phyloP scores from a whole-genome alignment of 768 basidiomycete species.

The Boletus rubroflammeus region DNA sequence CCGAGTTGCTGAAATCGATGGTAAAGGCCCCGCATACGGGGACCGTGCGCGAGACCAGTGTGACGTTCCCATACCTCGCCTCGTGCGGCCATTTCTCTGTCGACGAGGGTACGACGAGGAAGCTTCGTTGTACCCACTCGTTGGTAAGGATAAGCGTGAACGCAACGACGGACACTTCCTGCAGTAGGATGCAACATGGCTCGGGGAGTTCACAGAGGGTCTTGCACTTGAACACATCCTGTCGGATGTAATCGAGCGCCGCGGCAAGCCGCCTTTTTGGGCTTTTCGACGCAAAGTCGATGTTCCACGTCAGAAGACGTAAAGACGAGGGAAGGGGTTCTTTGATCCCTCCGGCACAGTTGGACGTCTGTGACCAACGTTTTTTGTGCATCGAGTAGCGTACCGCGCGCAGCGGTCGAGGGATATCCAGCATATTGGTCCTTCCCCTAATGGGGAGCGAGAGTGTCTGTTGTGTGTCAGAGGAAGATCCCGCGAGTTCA shows the following conservation, averaged over 20 bases:
- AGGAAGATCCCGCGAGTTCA: constrained; percentile 24
- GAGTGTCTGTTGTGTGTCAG: constrained; percentile 26
- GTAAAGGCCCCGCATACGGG: constrained; percentile 47
- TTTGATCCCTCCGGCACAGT: constrained; percentile 34
- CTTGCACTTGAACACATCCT: constrained; percentile 47
- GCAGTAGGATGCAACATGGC: constrained; percentile 64
- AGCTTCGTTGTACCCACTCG: constrained; percentile 61
- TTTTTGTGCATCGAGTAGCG: constrained; percentile 32
- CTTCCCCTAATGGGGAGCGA: constrained; percentile 15
- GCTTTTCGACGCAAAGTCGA: constrained; percentile 45
- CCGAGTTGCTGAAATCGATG: constrained; percentile 50
- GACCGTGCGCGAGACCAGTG: constrained; percentile 58
- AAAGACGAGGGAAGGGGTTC: constrained; percentile 43
- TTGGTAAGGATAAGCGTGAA: constrained; percentile 49
- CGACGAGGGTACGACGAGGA: constrained; percentile 54
- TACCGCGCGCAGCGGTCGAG: constrained; percentile 30
- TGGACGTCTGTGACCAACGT: constrained; percentile 33
- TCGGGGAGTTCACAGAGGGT: constrained; percentile 42
- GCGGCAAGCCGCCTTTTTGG: constrained; percentile 43
- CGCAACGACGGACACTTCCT: constrained; percentile 53
- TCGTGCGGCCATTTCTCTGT: constrained; percentile 50
- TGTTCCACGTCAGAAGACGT: constrained; percentile 69
- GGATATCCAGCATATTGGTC: constrained; percentile 23
- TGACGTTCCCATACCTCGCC: constrained; percentile 62
- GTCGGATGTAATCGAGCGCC: constrained; percentile 53